Evolutionary conservation across 345 rosid genomes (phyloP), one percentile per base, ranked within the genome.

Genomic region (Anastatica hierochuntica): DNA sequence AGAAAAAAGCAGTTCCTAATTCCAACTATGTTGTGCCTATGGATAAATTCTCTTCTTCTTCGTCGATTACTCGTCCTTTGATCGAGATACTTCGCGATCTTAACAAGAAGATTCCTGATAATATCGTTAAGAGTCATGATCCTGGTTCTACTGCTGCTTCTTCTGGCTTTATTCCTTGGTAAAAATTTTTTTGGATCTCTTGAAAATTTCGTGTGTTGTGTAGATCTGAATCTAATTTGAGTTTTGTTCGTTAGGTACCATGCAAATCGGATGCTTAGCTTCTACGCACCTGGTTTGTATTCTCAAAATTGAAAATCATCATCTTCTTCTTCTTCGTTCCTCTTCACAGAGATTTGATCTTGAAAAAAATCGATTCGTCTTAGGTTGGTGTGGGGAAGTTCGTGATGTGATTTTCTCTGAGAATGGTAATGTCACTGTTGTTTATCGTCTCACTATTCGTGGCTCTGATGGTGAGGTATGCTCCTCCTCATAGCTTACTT

Each of bases 301-400:
- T n/a, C 10, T 7, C 11, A 24, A 37, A 11, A 30, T 72, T 49
- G 43, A 24, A 24, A 14, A 29, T 2, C 7, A 33, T 14, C 58
- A 0, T 45, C 24, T 18, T 42, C 46, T 48, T 10, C 14, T 37
- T 38, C 42, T 38, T 14, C 10, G 8, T 27, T 3, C 3, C 3
- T 15, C 21, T 34, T 6, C 18, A 8, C 8, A 34, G 43, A 21
- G 27, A 24, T 4, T 3, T 13, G 35, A 17, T 24, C 15, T 55
- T 11, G 13, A 16, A 12, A 49, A 19, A n/a, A 3, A 26, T 40
- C 24, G 17, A 4, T 1, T 0, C 6, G 0, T 18, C 24, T 43
- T 63, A 88, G 95, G 97, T 62, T 92, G 96, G 98, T 88, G 98
- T 43, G 98, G 96, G 54, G 98, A 92, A 70, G 84, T 92, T 47